These are phyloP conservation scores for Spirogloea muscicola DNA, from an alignment of 139 green algal species.

Conservation along the genomic window DNA sequence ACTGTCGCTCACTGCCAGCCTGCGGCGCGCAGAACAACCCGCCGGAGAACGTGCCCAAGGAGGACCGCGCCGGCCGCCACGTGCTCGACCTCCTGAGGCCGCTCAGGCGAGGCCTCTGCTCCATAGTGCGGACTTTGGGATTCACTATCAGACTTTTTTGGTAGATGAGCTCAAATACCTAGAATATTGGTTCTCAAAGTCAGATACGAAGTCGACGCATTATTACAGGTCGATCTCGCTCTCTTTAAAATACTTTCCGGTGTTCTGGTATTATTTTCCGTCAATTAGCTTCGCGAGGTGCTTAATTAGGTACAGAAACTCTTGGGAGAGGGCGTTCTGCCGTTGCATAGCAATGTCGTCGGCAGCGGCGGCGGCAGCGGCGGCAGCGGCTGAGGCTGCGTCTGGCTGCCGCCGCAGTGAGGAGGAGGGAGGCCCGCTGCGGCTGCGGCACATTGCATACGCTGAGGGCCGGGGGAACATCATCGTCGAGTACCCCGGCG, in stretches of 20 bases:
- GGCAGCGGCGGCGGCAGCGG: not conserved
- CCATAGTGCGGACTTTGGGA: too few species aligned
- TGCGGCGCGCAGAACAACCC: slow-evolving; percentile 40
- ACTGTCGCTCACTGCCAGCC: too few species aligned
- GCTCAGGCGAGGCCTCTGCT: slow-evolving; percentile 11
- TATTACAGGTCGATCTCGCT: not conserved
- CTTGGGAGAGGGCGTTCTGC: not conserved
- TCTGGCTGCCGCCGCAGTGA: slow-evolving; percentile 27
- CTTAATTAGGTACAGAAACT: not conserved
- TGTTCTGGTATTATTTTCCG: not conserved
- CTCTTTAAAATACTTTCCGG: not conserved
- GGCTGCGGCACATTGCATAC: slow-evolving; percentile 61
- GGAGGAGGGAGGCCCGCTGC: slow-evolving; percentile 62
- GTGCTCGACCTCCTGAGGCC: slow-evolving; percentile 65
- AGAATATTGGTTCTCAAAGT: not conserved
- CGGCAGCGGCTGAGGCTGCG: not conserved
- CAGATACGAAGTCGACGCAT: not conserved
- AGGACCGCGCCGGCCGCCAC: slow-evolving; percentile 63
- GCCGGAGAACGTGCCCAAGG: slow-evolving; percentile 57
- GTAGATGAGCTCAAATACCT: too few species aligned
- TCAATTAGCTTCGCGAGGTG: not conserved
- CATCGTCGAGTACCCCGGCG: slow-evolving; percentile 63
- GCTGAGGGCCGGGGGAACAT: slow-evolving; percentile 68
- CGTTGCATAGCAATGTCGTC: not conserved
- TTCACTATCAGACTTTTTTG: too few species aligned